Evolutionary conservation across 75 land plant species (phyloP), one percentile per base, ranked within the genome.

Genomic region (Pinus albicaulis): DNA sequence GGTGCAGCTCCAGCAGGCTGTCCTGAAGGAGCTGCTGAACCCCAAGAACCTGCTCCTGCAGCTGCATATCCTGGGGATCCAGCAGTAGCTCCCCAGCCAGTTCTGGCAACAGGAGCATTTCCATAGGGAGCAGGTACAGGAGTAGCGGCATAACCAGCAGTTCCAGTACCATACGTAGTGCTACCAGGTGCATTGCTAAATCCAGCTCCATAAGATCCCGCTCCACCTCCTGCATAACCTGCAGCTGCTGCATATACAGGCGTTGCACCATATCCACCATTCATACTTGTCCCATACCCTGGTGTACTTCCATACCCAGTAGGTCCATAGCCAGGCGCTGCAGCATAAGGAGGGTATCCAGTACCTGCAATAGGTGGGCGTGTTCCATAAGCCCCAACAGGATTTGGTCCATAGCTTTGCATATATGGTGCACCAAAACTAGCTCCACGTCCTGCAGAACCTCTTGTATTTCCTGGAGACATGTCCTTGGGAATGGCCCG

Each of bases 401-500:
- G 81, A 58, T 82, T 41, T 68, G 71, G 71, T 28, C 71, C 71
- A 68, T 68, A 68, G 23, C 71, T 52, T 68, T 68, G 71, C 71
- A 68, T 68, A 68, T 68, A 68, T 68, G 71, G 71, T 36, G 38
- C 48, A 68, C 48, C 71, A 68, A 20, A 68, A 41, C 71, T n/a
- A 7, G 71, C 48, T 41, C 71, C 71, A n/a, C 71, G 71, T 68
- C 71, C 71, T 41, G 71, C 71, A 34, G 71, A 44, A 68, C 71
- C 71, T 68, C 71, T 68, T 68, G 71, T 19, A 68, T 68, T 68
- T 68, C 71, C 71, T 68, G 71, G 24, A 68, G 71, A 68, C 71
- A 68, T 68, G 53, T 95, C 93, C 78, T 97, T 97, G 31, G 99
- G 99, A 15, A 97, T 92, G 69, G 99, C 99, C 23, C 89, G 74